These are phyloP conservation scores for Russula dissimulans DNA, from an alignment of 768 basidiomycete genomes.

Conservation along the genomic window DNA sequence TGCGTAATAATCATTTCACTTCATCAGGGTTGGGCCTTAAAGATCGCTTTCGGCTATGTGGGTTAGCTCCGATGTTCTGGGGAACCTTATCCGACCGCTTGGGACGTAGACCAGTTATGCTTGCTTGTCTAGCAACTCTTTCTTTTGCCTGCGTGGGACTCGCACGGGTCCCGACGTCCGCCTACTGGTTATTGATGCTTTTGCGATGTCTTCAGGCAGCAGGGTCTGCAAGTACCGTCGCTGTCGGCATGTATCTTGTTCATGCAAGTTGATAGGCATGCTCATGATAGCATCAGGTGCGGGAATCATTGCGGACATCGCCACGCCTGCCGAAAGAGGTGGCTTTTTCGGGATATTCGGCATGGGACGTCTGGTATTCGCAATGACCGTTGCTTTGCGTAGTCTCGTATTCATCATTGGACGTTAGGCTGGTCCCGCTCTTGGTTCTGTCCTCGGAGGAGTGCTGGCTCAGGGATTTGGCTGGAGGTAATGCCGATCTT, in stretches of 20 bases:
- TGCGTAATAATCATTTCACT: constrained; percentile 24
- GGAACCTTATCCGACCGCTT: constrained; percentile 58
- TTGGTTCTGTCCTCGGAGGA: constrained; percentile 45
- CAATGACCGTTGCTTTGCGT: neutral
- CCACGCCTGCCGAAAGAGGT: constrained; percentile 62
- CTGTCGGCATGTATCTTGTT: constrained; percentile 40
- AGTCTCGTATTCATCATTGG: neutral
- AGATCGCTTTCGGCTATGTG: neutral
- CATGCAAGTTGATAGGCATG: neutral
- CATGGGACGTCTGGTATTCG: constrained; percentile 53
- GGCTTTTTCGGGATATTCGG: constrained; percentile 62
- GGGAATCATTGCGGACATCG: constrained; percentile 73
- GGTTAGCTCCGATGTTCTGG: constrained; percentile 43
- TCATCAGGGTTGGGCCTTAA: neutral
- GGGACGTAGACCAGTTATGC: constrained; percentile 56
- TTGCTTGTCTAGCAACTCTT: constrained; percentile 55
- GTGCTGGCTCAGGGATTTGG: constrained; percentile 24
- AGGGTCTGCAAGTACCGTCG: constrained; percentile 72
- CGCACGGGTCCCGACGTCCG: constrained; percentile 44
- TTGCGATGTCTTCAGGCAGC: constrained; percentile 74
- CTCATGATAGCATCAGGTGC: constrained; percentile 35
- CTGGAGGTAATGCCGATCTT: constrained; percentile 24
- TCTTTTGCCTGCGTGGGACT: constrained; percentile 56
- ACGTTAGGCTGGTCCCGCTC: constrained; percentile 26
- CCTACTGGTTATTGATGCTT: constrained; percentile 72